Base-by-base conservation (phyloP, 2,329 filamentous ascomycete species). In the Colletotrichum sp. region DNA sequence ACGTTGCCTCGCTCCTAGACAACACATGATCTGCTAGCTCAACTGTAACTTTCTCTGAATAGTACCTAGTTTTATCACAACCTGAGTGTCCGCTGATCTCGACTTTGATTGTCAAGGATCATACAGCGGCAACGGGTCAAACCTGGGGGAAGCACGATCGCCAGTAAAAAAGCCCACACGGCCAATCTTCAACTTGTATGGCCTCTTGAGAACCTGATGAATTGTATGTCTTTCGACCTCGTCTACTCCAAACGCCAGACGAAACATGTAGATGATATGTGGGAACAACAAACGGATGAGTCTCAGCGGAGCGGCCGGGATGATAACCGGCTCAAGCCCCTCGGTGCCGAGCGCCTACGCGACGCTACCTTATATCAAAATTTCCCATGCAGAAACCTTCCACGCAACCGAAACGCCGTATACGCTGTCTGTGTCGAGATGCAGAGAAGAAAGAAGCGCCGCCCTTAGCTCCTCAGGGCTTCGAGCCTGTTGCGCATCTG, bases 401-500 rank as follows among this genome's bases (percentile, higher is more conserved):
- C 59, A 36, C 60, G 32, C 65, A 60, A 39, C 34, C 32, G 63
- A 64, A 74, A 76, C 74, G 34, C 74, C 74, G 43, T 75, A 13
- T 28, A 75, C 74, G 65, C 74, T 66, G 61, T 67, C 66, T 66
- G 63, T 75, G 57, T 68, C 72, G 66, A 67, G 30, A 73, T 76
- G 74, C 74, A 76, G 68, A 36, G 32, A 36, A 68, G 32, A 63
- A 36, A 48, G 13, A 18, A 34, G 43, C n/a, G 8, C 60, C 52
- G 30, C 60, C 36, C 32, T 80, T 84, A 98, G 85, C 96, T 98
- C 90, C 97, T 95, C 82, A 99, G 86, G 43, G 96, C 96, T 86
- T 99, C 95, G 80, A 99, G 85, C 64, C 96, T 90, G 79, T 96
- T 96, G 83, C 96, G 90, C 97, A 99, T 99, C 87, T 98, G 95